Base-by-base conservation (phyloP, 352 stramenopile genomes). In the Globisporangium recalcitrans region DNA sequence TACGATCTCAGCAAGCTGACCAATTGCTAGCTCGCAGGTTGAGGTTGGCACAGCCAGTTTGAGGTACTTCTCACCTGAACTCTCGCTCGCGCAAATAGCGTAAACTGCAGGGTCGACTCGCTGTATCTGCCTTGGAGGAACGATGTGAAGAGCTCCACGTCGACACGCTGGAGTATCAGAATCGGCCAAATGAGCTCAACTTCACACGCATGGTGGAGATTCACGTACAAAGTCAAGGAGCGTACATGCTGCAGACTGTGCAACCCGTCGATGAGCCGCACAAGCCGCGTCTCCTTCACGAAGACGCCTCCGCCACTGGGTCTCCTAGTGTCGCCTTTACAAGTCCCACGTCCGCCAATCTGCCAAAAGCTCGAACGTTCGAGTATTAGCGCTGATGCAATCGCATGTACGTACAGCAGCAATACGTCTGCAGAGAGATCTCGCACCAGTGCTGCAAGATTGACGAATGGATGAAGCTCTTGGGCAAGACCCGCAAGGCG, bases 51-150 rank as follows among this genome's bases (percentile, higher is more conserved):
- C 38, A 44, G 4, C 5, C 31, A 36, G 29, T 4, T 42, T 14
- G n/a, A 36, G 7, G 21, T 19, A 9, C 16, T 7, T 14, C 51
- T 9, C 69, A 91, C 81, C 69, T 84, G 71, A 0, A 79, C 54
- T 42, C 63, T 67, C 1, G 71, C 63, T n/a, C 83, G 69, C 6
- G 77, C 66, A 27, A 69, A 72, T 14, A 92, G 63, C 55, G 83
- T 90, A 63, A 89, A 92, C 1, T 53, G 24, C 2, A 92, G 48
- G 4, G 72, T 74, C 19, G 47, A 38, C n/a, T 78, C 70, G n/a
- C 69, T 60, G 51, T 85, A 81, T 24, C 69, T 74, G 1, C 74
- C 78, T 54, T 81, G 70, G 34, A 92, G 53, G 61, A 92, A 89
- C 13, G 69, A 70, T 6, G 71, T 65, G 60, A 92, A 90, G 19